phyloP scores from a whole-genome alignment of 2,329 filamentous ascomycete genomes.

The Aspergillus sp. region DNA sequence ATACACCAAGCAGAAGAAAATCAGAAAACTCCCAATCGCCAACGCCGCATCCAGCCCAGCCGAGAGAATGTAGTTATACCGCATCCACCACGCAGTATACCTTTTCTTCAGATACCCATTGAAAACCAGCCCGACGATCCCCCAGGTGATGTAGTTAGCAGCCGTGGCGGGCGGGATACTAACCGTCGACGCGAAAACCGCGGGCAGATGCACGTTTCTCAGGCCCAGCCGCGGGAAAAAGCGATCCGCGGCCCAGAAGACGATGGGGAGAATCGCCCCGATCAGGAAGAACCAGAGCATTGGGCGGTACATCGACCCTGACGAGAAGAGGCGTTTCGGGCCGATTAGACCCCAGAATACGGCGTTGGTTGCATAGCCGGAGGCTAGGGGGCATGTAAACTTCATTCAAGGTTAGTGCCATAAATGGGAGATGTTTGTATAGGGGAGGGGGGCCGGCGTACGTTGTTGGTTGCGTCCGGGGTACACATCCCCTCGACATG shows the following conservation, averaged over 20 bases:
- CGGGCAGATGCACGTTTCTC: constrained; percentile 40
- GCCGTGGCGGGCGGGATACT: constrained; percentile 57
- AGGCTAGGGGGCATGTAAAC: constrained; percentile 1
- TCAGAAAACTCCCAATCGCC: constrained; percentile 17
- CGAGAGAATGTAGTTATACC: constrained; percentile 65
- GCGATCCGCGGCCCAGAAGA: constrained; percentile 50
- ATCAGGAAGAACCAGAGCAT: constrained; percentile 63
- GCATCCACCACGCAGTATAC: constrained; percentile 60
- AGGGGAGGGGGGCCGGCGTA: constrained; percentile 51
- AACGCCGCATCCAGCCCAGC: constrained; percentile 51
- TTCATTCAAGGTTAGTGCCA: background rate
- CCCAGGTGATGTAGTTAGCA: constrained; percentile 62
- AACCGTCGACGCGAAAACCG: constrained; percentile 2
- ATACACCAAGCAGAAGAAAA: constrained; percentile 21
- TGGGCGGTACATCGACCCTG: constrained; percentile 50
- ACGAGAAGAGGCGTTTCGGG: constrained; percentile 56
- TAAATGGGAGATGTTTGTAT: constrained; percentile 29
- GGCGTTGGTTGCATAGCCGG: constrained; percentile 2
- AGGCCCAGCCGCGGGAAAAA: constrained; percentile 52
- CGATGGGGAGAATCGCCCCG: constrained; percentile 51
- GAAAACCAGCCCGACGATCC: constrained; percentile 54
- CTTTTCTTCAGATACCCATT: constrained; percentile 55
- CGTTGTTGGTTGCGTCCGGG: constrained; percentile 49
- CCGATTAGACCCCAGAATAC: constrained; percentile 60
- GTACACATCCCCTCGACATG: constrained; percentile 41